These are phyloP conservation scores for Mycothermus thermophilus DNA, from an alignment of 495 filamentous ascomycete genomes.

Conservation along the genomic window DNA sequence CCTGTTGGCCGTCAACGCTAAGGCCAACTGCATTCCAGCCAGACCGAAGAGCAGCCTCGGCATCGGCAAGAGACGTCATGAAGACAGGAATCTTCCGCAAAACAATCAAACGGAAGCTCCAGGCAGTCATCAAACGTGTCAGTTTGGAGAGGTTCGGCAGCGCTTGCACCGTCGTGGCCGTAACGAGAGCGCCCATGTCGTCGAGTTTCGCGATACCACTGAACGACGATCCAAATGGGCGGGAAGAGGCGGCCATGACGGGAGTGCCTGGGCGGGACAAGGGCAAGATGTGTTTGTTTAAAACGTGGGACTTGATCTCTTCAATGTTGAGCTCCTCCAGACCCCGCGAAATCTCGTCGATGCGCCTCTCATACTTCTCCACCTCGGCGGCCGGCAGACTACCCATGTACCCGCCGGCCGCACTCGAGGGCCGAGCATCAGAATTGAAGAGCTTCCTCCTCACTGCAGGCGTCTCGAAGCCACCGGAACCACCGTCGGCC, in stretches of 20 bases:
- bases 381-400: slow-evolving; percentile 50
- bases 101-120: slow-evolving; percentile 63
- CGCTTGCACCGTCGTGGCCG: slow-evolving; percentile 72
- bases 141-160: slow-evolving; percentile 70
- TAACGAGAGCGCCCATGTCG: slow-evolving; percentile 79
- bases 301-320: slow-evolving; percentile 77
- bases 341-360: slow-evolving; percentile 62
- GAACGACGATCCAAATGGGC: slow-evolving; percentile 30
- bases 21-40: slow-evolving; percentile 46
- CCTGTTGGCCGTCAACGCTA: slow-evolving; percentile 1
- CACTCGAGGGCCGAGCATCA: neutral
- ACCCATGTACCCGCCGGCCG: slow-evolving; percentile 44
- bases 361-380: slow-evolving; percentile 51
- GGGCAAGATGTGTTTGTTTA: slow-evolving; percentile 58
- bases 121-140: slow-evolving; percentile 51
- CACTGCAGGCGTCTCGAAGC: slow-evolving; percentile 41
- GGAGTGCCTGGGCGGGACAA: slow-evolving; percentile 38
- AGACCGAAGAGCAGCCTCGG: slow-evolving; percentile 46
- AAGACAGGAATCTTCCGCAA: slow-evolving; percentile 57
- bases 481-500: slow-evolving; percentile 32
- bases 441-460: slow-evolving; percentile 19
- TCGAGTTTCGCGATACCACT: slow-evolving; percentile 46
- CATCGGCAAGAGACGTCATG: slow-evolving; percentile 48
- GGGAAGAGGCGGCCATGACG: slow-evolving; percentile 31
- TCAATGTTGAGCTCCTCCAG: slow-evolving; percentile 75